Base-by-base conservation (phyloP, 805 yeast genomes). In the Zygosaccharomyces rouxii region DNA sequence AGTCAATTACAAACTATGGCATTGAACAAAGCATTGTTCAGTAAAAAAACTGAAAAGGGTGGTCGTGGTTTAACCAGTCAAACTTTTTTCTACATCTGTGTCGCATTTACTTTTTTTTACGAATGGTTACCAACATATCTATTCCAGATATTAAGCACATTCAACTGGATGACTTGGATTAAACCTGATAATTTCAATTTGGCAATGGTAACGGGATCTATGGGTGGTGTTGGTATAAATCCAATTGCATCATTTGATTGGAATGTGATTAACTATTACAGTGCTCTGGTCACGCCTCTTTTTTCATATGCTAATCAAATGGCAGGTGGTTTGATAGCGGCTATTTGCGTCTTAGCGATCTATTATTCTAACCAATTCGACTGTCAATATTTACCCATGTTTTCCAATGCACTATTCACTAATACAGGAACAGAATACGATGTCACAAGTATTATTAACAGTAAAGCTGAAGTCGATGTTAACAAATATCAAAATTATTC, bases 161-260 rank as follows among this genome's bases (percentile, higher is more conserved):
- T 75, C 63, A 71, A 73, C 55, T 81, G 85, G 86, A 71, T 77
- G 55, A 71, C 78, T 3, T 80, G 84, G 84, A 79, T 79, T 41
- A 63, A 66, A 4, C 84, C 83, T 11, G 51, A 71, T 33, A 78
- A 77, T 58, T 67, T 72, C 49, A 71, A 73, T 54, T 60, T 80
- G 46, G 77, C 78, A 13, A 57, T 63, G 6, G 61, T 80, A n/a
- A 75, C 81, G 10, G 84, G 85, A 23, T 59, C 69, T 13, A 48
- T 54, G 7, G 40, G 50, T 23, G 83, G 83, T 13, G 50, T 79
- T 23, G 84, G 83, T 7, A 50, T 78, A 39, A 79, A 78, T 58
- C 83, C 83, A 11, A 56, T 76, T 39, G 62, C 83, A 7, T 70
- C 79, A 1, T 72, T 79, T 59, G 84, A 80, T 57, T 76, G 79